Percentiles rank a stretch among this genome's conserved stretches.
Evolutionary conservation across 345 rosid species (phyloP).

Genomic region (Brassica incana): DNA sequence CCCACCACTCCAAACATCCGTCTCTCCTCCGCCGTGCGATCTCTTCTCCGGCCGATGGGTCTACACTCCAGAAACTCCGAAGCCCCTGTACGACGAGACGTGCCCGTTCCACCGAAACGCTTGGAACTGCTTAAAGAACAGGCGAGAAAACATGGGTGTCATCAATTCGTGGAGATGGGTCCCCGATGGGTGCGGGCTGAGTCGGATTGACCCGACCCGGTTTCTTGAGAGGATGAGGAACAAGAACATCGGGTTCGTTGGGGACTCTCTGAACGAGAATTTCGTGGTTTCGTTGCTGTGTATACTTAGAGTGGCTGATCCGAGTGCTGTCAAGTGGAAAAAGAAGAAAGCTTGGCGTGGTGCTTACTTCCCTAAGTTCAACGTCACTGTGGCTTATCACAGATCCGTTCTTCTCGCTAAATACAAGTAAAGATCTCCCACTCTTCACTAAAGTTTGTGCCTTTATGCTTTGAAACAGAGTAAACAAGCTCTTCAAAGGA

Average conservation of each 20-base stretch:
- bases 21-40: conserved; percentile 53
- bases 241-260: conserved; percentile 77
- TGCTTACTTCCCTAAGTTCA: conserved; percentile 76
- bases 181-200: conserved; percentile 62
- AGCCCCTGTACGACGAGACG: conserved; percentile 65
- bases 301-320: conserved; percentile 71
- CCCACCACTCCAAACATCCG: conserved; percentile 19
- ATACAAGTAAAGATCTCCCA: conserved; percentile 54
- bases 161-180: conserved; percentile 93
- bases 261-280: conserved; percentile 92
- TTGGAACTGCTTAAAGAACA: conserved; percentile 83
- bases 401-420: conserved; percentile 84
- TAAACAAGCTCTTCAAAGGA: not conserved
- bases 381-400: conserved; percentile 90
- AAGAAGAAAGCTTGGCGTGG: conserved; percentile 97
- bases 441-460: not conserved
- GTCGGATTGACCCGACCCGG: conserved; percentile 53
- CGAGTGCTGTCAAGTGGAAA: conserved; percentile 77
- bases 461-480: not conserved
- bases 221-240: conserved; percentile 70
- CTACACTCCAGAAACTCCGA: conserved; percentile 35
- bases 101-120: conserved; percentile 94
- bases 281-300: conserved; percentile 80
- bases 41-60: conserved; percentile 81
- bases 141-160: conserved; percentile 58